phyloP scores from a whole-genome alignment of 176 grass and related monocot species.

The Ensete glaucum region DNA sequence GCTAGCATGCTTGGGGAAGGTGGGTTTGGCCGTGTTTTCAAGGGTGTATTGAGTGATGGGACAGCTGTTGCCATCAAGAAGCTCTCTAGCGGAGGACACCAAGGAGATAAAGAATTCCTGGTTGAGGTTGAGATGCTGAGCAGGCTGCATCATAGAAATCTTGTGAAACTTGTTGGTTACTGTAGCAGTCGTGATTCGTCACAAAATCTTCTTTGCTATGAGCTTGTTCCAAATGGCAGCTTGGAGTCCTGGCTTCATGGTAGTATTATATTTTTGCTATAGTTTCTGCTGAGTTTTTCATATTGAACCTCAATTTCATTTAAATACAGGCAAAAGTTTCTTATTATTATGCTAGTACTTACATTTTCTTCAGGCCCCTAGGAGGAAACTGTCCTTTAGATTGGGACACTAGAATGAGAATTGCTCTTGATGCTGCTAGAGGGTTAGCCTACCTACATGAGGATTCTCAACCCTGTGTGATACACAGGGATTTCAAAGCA shows the following conservation, averaged over 20 bases:
- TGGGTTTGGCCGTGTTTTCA: conserved; percentile 92
- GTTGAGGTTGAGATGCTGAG: conserved; percentile 99
- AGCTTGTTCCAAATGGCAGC: conserved; percentile 93
- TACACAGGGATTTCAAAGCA: conserved; percentile 97
- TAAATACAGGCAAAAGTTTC: neutral
- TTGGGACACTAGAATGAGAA: conserved; percentile 92
- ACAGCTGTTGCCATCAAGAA: conserved; percentile 96
- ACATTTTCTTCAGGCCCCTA: conserved; percentile 37
- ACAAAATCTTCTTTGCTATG: conserved; percentile 85
- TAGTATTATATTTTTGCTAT: conserved; percentile 25
- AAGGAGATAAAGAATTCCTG: conserved; percentile 92
- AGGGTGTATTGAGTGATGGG: conserved; percentile 76
- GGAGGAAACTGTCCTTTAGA: conserved; percentile 68
- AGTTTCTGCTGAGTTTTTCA: neutral
- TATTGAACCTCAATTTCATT: neutral
- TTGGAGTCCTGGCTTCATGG: conserved; percentile 95
- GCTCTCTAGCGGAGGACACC: conserved; percentile 76
- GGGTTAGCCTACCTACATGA: conserved; percentile 91
- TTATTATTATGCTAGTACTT: neutral
- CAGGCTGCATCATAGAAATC: conserved; percentile 92
- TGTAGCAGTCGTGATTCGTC: conserved; percentile 60
- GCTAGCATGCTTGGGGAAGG: conserved; percentile 83
- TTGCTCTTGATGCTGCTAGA: conserved; percentile 94
- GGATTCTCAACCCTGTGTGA: conserved; percentile 89
- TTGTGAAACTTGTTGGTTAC: conserved; percentile 96